phyloP scores from a whole-genome alignment of 257 asterid genomes.

The Fraxinus americana region DNA sequence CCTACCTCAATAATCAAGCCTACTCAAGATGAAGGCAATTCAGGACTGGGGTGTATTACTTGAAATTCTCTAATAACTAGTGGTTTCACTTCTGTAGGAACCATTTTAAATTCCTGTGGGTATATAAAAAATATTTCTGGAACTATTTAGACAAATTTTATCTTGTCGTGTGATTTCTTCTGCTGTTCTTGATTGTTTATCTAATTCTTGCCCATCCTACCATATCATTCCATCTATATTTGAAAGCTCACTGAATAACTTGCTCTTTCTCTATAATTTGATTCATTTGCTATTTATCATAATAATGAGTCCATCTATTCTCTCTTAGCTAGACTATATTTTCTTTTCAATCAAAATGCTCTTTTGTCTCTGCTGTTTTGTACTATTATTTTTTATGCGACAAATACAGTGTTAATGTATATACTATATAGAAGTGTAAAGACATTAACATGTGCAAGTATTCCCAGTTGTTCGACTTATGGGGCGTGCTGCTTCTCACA shows the following conservation, averaged over 20 bases:
- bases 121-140: background rate
- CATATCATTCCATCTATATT: background rate
- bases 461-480: constrained; percentile 71
- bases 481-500: constrained; percentile 88
- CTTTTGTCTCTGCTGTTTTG: background rate
- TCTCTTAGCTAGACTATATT: background rate
- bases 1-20: background rate
- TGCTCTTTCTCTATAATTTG: background rate
- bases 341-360: constrained; percentile 16
- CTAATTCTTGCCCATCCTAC: background rate
- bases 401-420: background rate
- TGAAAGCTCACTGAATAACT: background rate
- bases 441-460: constrained; percentile 3
- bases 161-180: background rate
- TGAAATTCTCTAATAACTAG: background rate
- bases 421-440: background rate
- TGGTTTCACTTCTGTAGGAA: background rate
- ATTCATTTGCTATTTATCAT: background rate
- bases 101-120: background rate
- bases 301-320: background rate
- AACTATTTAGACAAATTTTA: background rate
- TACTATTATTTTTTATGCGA: background rate
- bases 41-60: background rate
- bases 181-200: background rate
- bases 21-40: background rate